phyloP scores from a whole-genome alignment of 805 yeast genomes.

The Blastobotrys attinorum region DNA sequence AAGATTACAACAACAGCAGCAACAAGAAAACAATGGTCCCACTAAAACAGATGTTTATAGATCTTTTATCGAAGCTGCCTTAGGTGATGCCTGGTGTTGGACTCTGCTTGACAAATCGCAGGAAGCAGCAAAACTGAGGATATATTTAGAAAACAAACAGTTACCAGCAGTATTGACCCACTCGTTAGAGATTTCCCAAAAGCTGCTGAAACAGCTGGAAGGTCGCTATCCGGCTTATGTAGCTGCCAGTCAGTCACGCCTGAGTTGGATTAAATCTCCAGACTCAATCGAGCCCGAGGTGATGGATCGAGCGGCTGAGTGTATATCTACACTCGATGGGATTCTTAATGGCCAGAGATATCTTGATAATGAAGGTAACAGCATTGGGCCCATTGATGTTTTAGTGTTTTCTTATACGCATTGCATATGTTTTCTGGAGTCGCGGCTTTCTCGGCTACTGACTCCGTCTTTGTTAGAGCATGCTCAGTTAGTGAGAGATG shows the following conservation, averaged over 20 bases:
- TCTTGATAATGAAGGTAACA: neutral
- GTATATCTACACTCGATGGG: conserved; percentile 6
- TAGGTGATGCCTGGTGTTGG: conserved; percentile 17
- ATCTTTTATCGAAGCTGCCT: conserved; percentile 9
- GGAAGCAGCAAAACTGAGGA: conserved; percentile 1
- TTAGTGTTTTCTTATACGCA: conserved; percentile 4
- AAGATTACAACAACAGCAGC: neutral
- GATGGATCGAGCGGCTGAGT: conserved; percentile 10
- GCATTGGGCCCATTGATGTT: neutral
- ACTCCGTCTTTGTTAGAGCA: conserved; percentile 14
- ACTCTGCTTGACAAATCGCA: conserved; percentile 10
- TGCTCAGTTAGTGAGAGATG: conserved; percentile 8
- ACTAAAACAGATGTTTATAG: neutral
- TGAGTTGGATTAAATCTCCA: neutral
- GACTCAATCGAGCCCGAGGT: conserved; percentile 2
- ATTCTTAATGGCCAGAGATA: conserved; percentile 4
- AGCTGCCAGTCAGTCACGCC: conserved; percentile 4
- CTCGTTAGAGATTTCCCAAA: conserved; percentile 7
- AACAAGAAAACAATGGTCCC: neutral
- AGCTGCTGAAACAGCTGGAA: conserved; percentile 9
- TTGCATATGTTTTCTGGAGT: conserved; percentile 13
- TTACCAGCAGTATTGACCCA: conserved; percentile 6
- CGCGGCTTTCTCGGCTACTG: conserved; percentile 16
- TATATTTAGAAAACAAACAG: conserved; percentile 8
- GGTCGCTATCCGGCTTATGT: conserved; percentile 11